Base-by-base conservation (phyloP, 2,329 filamentous ascomycete species). In the Xylaria sp. region DNA sequence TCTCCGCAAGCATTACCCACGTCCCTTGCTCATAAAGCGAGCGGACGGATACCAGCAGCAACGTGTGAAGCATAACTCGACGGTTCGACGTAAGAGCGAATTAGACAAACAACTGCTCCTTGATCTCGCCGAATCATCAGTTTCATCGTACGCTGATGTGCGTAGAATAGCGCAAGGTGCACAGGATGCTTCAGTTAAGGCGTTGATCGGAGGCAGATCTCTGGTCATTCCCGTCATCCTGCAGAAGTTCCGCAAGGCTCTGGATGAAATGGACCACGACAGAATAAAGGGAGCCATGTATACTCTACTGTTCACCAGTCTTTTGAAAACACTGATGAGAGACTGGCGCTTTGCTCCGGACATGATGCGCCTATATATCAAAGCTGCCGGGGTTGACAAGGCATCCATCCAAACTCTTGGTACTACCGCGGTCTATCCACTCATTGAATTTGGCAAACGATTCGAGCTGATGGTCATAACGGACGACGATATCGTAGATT, bases 321-420 rank as follows among this genome's bases (percentile, higher is more conserved):
- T 99, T 43, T 88, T 94, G 6, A 97, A 94, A 82, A 97, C 95
- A 0, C 88, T 97, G 55, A 89, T 94, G 56, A 91, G 92, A 64
- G 94, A 99, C 79, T 99, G 97, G 97, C 91, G 94, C 48, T 98
- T 94, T 80, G 94, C 96, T 0, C 96, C 97, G 0, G 88, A 91
- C n/a, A 84, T 98, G 58, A 93, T 99, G 83, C 90, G 91, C 62
- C 86, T 96, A 9, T 99, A 97, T 81, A 96, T 99, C 72, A 89
- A 92, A 75, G 94, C 96, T 2, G 94, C 92, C 20, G 91, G 91
- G 43, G 94, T 97, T 18, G 96, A 99, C 81, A 97, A 97, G 79
- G 90, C 94, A 4, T 98, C 95, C 0, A 95, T 99, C 49, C 96
- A 99, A 79, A 94, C 92, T 74, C 87, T 99, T 18, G 94, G 94